phyloP scores from a whole-genome alignment of 2,329 filamentous ascomycete genomes.

The Talaromyces sp. region DNA sequence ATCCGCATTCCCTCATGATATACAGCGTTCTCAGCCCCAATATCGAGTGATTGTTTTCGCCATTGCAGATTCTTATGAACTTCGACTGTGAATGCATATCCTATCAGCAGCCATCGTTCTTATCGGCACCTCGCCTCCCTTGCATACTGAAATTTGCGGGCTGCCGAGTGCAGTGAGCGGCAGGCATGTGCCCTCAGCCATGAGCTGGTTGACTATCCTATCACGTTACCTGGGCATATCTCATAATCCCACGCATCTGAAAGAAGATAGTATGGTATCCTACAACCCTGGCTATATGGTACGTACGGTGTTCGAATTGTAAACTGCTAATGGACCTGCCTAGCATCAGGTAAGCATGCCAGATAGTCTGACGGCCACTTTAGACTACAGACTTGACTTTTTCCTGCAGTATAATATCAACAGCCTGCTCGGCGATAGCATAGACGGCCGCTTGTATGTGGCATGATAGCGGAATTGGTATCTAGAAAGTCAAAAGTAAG shows the following conservation, averaged over 20 bases:
- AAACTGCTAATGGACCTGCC: background rate
- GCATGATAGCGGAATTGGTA: constrained; percentile 3
- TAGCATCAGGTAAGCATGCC: background rate
- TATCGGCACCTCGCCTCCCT: background rate
- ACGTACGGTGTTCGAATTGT: too few species aligned
- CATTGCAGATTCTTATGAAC: background rate
- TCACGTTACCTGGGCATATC: background rate
- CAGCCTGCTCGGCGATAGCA: constrained; percentile 5
- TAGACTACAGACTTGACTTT: background rate
- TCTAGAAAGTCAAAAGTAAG: background rate
- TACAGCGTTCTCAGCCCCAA: background rate
- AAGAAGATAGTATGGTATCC: too few species aligned
- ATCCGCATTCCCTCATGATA: background rate
- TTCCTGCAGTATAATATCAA: constrained; percentile 4
- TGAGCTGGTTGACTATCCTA: background rate
- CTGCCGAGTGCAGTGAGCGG: background rate
- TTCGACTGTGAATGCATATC: background rate
- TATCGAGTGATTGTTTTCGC: background rate
- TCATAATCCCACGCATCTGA: background rate
- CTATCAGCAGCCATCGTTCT: background rate
- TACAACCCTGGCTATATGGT: background rate
- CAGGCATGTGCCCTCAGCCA: constrained; percentile 3
- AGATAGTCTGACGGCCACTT: too few species aligned
- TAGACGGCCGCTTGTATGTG: background rate
- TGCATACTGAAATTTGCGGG: background rate